Conservation (phyloP, 2,329 filamentous ascomycete genomes). For the Septoria linicola region DNA sequence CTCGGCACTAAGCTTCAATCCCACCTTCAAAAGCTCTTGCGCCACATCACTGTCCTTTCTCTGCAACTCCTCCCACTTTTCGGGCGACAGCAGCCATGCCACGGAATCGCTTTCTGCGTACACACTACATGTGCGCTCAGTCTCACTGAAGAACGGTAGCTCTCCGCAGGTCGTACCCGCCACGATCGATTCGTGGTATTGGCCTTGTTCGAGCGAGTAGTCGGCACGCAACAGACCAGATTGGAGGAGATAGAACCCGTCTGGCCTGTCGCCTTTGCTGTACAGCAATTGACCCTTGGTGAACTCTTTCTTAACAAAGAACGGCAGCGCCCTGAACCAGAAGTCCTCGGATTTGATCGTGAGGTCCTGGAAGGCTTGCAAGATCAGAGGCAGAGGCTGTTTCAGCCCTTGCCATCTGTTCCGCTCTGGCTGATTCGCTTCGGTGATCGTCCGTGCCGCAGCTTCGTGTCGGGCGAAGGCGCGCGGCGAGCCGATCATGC, state of each 20-base stretch:
- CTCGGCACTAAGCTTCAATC: conserved; percentile 92
- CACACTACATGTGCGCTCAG: conserved; percentile 80
- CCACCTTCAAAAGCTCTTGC: conserved; percentile 77
- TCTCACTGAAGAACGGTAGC: conserved; percentile 92
- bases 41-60: conserved; percentile 72
- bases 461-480: conserved; percentile 74
- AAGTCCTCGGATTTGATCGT: conserved; percentile 89
- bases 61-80: conserved; percentile 72
- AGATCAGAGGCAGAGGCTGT: conserved; percentile 84
- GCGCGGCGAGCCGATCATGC: conserved; percentile 69
- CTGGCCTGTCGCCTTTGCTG: conserved; percentile 68
- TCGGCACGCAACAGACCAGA: conserved; percentile 84
- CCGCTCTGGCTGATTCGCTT: conserved; percentile 51
- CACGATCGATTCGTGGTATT: conserved; percentile 86
- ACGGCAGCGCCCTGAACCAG: conserved; percentile 78
- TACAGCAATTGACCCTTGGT: conserved; percentile 72
- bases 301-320: conserved; percentile 70
- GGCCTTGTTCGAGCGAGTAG: conserved; percentile 86
- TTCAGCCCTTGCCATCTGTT: conserved; percentile 81
- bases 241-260: conserved; percentile 88
- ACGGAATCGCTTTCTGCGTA: conserved; percentile 69
- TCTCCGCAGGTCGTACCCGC: conserved; percentile 94
- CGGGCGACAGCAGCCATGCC: conserved; percentile 74
- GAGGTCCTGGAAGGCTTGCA: conserved; percentile 91
- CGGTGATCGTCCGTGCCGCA: conserved; percentile 71